Base-by-base conservation (phyloP, 2,329 filamentous ascomycete genomes). In the Sclerotinia trifoliorum region DNA sequence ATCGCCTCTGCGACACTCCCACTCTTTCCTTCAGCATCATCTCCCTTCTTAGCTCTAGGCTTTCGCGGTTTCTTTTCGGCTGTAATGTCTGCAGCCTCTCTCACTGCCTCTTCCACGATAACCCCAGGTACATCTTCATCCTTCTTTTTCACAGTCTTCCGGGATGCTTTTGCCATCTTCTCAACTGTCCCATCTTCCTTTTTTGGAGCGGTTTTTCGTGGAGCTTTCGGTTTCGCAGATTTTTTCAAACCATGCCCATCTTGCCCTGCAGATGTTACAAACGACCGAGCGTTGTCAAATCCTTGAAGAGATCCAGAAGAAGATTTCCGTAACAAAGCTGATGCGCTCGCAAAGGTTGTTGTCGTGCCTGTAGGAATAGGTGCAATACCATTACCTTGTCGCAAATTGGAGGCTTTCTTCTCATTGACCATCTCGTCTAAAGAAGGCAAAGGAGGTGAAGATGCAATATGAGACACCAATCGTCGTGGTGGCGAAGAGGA, bases 381-480 rank as follows among this genome's bases (percentile, higher is more conserved):
- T 1, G 77, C 71, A 3, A 78, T 77, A 69, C 78, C 77, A 70
- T 76, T 81, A 7, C 79, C 81, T 52, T 75, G 80, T 52, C 75
- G 75, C 13, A 81, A 69, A 57, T 29, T 24, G 1, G 78, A 54
- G 3, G 79, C 71, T 48, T 70, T 75, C 65, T 80, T 82, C 3
- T 29, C 24, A 17, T 79, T 78, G 1, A 84, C 71, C 13, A 88
- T 75, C 3, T 86, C 81, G 49, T 80, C 79, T 0, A 87, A 76
- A 0, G 85, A 81, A 3, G 86, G 86, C 2, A 80, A 80, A 71
- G 69, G 77, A 72, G 71, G 78, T 61, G 75, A 77, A 52, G 75
- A 73, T 71, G 75, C 72, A 42, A 60, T 68, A 71, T 62, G 76
- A 29, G 66, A 63, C 29, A 46, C 52, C 62, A 73, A 69, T 32